Percentiles rank a stretch among this genome's conserved stretches.
These are phyloP conservation scores for Malassezia japonica DNA, from an alignment of 1,284 basidiomycete species.

Conservation along the genomic window DNA sequence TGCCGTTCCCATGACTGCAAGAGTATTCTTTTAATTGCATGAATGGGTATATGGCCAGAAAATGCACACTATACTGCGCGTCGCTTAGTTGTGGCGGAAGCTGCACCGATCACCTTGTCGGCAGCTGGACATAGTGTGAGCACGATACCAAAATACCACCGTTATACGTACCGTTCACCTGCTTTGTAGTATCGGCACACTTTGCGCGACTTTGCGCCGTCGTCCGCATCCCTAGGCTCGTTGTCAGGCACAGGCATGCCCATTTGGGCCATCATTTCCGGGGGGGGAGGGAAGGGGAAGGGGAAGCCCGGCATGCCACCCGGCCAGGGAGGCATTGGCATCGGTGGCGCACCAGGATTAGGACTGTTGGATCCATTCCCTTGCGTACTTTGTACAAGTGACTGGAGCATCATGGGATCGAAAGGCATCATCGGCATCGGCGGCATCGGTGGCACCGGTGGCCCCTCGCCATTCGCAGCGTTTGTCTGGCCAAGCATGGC, in stretches of 20 bases:
- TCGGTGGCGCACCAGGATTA: background rate
- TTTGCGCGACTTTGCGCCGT: background rate
- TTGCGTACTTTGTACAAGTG: background rate
- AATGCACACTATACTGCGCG: background rate
- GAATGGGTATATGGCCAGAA: background rate
- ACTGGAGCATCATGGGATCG: background rate
- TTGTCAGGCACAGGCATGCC: background rate
- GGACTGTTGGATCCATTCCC: background rate
- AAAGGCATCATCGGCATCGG: too few species aligned
- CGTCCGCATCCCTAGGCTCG: background rate
- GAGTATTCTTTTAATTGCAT: background rate
- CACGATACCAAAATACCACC: constrained; percentile 1
- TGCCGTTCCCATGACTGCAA: too few species aligned
- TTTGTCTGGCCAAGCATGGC: background rate
- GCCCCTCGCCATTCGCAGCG: background rate
- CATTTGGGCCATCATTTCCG: constrained; percentile 4
- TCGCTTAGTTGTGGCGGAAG: background rate
- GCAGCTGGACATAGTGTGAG: constrained; percentile 4
- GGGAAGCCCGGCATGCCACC: constrained; percentile 4
- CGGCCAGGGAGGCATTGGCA: constrained; percentile 8
- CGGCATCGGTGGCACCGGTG: constrained; percentile 10
- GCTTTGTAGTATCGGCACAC: background rate
- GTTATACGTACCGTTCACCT: background rate
- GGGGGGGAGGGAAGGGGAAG: constrained; percentile 11
- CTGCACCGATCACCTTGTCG: background rate